Evolutionary conservation across 768 basidiomycete species (phyloP).

Genomic region (Leccinum sublutescens): DNA sequence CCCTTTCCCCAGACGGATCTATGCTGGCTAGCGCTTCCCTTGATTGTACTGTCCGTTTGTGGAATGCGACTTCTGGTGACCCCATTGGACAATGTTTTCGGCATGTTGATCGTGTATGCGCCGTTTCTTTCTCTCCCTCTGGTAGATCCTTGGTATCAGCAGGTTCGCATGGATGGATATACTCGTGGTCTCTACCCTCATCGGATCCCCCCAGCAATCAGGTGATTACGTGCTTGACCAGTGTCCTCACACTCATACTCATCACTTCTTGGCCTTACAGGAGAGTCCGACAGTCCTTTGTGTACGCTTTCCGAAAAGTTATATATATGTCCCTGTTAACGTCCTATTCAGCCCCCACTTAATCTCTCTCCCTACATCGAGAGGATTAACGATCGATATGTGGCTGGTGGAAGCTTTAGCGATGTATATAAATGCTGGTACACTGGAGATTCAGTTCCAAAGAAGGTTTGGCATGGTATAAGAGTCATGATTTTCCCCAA

Average conservation of each 20-base stretch:
- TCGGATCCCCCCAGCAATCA: background rate
- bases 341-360: background rate
- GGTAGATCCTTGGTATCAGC: background rate
- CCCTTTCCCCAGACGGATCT: slow-evolving; percentile 6
- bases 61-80: slow-evolving; percentile 2
- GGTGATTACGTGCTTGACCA: background rate
- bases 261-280: background rate
- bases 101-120: background rate
- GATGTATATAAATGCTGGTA: slow-evolving; percentile 16
- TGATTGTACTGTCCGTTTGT: slow-evolving; percentile 10
- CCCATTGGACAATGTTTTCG: slow-evolving; percentile 1
- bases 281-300: background rate
- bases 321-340: background rate
- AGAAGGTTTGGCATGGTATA: slow-evolving; percentile 1
- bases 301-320: background rate
- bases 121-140: background rate
- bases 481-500: no score
- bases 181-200: background rate
- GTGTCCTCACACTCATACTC: background rate
- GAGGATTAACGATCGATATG: background rate
- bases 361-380: slow-evolving; percentile 11
- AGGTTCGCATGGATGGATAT: background rate
- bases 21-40: slow-evolving; percentile 7
- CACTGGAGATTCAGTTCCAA: background rate
- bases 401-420: slow-evolving; percentile 13